Evolutionary conservation across 1,284 basidiomycete species (phyloP).

Genomic region (Ustilago trichophora): DNA sequence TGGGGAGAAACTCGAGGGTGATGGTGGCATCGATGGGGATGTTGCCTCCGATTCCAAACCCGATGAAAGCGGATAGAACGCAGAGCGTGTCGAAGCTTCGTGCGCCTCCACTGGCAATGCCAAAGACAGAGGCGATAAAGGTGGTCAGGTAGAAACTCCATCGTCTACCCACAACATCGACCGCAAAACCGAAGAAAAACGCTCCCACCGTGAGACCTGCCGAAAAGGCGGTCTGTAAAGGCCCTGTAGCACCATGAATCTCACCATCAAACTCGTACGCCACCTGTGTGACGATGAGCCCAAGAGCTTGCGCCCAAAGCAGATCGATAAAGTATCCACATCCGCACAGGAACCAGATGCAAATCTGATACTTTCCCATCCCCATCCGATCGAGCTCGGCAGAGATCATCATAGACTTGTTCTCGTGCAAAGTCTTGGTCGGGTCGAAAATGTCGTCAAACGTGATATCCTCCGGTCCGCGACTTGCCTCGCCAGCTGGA

Average conservation of each 20-base stretch:
- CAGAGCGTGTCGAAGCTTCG: constrained; percentile 50
- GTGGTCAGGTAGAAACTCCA: constrained; percentile 62
- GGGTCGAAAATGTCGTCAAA: constrained; percentile 50
- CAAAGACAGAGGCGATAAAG: constrained; percentile 55
- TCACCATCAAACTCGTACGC: constrained; percentile 43
- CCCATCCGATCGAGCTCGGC: constrained; percentile 57
- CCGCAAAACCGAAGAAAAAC: constrained; percentile 59
- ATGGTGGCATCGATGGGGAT: constrained; percentile 61
- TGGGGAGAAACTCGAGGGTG: constrained; percentile 57
- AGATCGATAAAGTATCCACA: constrained; percentile 62
- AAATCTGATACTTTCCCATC: constrained; percentile 56
- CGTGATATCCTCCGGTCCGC: constrained; percentile 12
- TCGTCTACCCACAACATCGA: constrained; percentile 57
- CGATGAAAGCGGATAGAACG: constrained; percentile 49
- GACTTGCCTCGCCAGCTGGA: not conserved
- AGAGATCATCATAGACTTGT: constrained; percentile 54
- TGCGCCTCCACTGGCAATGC: constrained; percentile 51
- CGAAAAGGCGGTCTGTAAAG: constrained; percentile 51
- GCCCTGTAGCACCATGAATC: constrained; percentile 41
- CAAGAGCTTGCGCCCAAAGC: constrained; percentile 59
- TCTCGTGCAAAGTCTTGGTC: constrained; percentile 50
- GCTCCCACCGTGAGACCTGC: constrained; percentile 61
- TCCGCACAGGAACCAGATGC: constrained; percentile 58
- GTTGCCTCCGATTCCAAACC: constrained; percentile 59
- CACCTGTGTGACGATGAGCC: constrained; percentile 53